These are phyloP conservation scores for Colletotrichum sp. DNA, from an alignment of 2,329 filamentous ascomycete genomes.

Conservation along the genomic window DNA sequence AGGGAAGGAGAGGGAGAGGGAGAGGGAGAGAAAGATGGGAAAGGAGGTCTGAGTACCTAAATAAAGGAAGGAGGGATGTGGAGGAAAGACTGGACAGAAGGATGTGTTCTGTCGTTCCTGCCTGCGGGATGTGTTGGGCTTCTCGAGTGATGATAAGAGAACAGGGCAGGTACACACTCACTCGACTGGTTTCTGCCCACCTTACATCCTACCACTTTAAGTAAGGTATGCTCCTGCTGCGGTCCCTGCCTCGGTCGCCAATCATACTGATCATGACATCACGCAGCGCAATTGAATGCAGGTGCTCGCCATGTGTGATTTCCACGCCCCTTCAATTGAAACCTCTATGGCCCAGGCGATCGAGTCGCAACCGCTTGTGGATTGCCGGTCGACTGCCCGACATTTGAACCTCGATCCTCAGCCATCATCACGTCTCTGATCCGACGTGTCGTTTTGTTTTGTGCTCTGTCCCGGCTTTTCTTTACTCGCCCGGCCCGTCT, in stretches of 20 bases:
- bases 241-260: neutral
- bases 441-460: neutral
- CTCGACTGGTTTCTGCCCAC: neutral
- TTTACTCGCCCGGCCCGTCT: neutral
- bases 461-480: neutral
- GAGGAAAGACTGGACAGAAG: neutral
- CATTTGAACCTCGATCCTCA: neutral
- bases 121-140: neutral
- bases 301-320: neutral
- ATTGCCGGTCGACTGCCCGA: neutral
- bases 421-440: neutral
- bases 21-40: neutral
- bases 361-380: neutral
- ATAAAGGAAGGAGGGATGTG: neutral
- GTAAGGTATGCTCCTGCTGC: neutral
- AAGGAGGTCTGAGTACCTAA: neutral
- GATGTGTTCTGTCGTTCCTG: neutral
- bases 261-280: neutral
- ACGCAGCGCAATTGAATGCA: neutral
- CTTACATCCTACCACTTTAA: neutral
- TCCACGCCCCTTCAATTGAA: neutral
- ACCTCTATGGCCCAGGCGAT: neutral
- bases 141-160: neutral
- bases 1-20: neutral
- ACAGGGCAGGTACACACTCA: neutral